phyloP scores from a whole-genome alignment of 495 filamentous ascomycete genomes.

The Cenococcum geophilum region DNA sequence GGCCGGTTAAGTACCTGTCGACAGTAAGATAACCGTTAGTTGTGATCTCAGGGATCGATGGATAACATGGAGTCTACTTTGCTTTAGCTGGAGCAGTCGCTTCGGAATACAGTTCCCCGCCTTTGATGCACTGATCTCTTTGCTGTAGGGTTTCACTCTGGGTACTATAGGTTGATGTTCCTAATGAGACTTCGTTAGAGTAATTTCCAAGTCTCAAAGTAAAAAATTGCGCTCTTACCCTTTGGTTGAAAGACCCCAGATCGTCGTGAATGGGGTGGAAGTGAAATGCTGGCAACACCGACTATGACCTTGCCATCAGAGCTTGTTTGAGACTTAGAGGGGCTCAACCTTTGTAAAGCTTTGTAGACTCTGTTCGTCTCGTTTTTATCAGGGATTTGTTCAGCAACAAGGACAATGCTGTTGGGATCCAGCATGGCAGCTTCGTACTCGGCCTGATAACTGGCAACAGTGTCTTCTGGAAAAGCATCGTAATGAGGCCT shows the following conservation, averaged over 20 bases:
- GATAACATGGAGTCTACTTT: conserved; percentile 6
- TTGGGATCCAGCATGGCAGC: conserved; percentile 14
- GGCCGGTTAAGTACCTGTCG: conserved; percentile 17
- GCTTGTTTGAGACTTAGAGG: not conserved
- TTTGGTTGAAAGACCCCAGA: not conserved
- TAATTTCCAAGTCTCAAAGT: not conserved
- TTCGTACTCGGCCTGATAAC: conserved; percentile 20
- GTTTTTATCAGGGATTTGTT: conserved; percentile 5
- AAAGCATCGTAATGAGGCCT: conserved; percentile 17
- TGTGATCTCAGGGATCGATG: not conserved
- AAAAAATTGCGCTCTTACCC: not conserved
- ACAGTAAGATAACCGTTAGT: not conserved
- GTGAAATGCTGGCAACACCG: conserved; percentile 18
- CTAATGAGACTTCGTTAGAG: not conserved
- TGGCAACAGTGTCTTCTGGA: conserved; percentile 22
- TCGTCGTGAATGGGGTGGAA: conserved; percentile 9
- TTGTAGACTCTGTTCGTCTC: conserved; percentile 13
- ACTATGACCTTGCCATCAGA: conserved; percentile 10
- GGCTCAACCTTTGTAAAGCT: conserved; percentile 9
- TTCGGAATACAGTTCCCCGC: conserved; percentile 11
- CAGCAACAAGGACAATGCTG: conserved; percentile 18
- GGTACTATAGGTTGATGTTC: not conserved
- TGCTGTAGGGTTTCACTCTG: not conserved
- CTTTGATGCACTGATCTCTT: conserved; percentile 4
- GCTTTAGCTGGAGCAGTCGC: conserved; percentile 18